Evolutionary conservation across 257 asterid genomes (phyloP), one percentile per base, ranked within the genome.

Genomic region (Lithospermum erythrorhizon): DNA sequence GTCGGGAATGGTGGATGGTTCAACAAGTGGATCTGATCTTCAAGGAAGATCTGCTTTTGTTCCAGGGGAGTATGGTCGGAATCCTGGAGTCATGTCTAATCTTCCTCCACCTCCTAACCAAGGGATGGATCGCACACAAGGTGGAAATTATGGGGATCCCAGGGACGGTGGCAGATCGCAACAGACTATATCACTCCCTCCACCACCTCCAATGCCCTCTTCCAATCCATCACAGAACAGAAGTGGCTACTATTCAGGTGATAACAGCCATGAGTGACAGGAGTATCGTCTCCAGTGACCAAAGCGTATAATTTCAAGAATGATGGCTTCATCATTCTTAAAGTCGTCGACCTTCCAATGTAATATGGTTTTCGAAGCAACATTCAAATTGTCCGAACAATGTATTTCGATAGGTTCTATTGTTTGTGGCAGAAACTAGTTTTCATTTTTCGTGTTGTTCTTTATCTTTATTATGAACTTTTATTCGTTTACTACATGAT

Each of bases 171-270:
- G 80, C 25, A 84, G 81, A 71, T 76, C 88, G 23, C 76, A 79
- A 9, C 91, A 77, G 45, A 70, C 88, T 23, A 25, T 66, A 47
- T 29, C 83, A 59, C 84, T 74, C 61, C 95, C 94, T 0, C 90
- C 94, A 6, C 83, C 79, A 6, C 89, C 95, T 17, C 79, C 87
- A 24, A 18, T 79, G 27, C 84, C 80, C 41, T 86, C 72, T 56
- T 25, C 49, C 49, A 11, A 41, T 41, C 49, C 49, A 14, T 41
- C 49, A 41, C 49, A 41, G 2, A 41, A 41, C 49, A 53, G 22
- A 53, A 53, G 24, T 53, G 24, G 30, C 41, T 9, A 53, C 47
- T 25, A 14, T 19, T 32, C 35, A 52, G 66, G 27, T 60, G 70
- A 58, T 58, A 48, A 66, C 20, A 63, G 9, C 5, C 49, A 18